Conservation (phyloP, 371 early-diverging fungal genomes). For the Apophysomyces trapeziformis region DNA sequence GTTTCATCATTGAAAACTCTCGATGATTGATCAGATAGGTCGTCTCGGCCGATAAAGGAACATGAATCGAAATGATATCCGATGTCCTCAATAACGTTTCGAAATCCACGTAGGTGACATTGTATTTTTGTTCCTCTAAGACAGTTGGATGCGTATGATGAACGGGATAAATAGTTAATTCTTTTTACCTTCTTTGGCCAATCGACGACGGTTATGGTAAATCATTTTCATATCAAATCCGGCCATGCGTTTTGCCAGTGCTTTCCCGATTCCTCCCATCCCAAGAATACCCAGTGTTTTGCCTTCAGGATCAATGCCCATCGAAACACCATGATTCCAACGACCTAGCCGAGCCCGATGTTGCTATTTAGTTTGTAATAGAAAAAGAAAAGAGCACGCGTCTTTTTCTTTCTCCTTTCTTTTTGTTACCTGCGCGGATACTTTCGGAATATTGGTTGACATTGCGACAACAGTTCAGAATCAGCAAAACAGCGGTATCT, state of each 20-base stretch:
- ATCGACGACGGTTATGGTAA: conserved; percentile 57
- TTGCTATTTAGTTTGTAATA: not conserved
- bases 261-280: conserved; percentile 66
- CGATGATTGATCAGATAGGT: conserved; percentile 49
- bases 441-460: conserved; percentile 45
- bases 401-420: not conserved
- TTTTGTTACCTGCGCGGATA: conserved; percentile 45
- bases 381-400: not conserved
- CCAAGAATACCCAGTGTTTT: conserved; percentile 62
- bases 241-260: conserved; percentile 60
- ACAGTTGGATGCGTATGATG: not conserved
- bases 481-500: conserved; percentile 55
- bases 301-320: conserved; percentile 57
- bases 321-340: conserved; percentile 46
- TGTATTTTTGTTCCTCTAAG: conserved; percentile 41
- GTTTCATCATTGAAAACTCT: conserved; percentile 58
- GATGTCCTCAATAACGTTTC: conserved; percentile 53
- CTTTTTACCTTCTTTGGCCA: conserved; percentile 34
- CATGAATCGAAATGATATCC: conserved; percentile 63
- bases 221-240: conserved; percentile 60
- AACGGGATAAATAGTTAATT: not conserved
- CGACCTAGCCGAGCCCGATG: conserved; percentile 24
- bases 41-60: conserved; percentile 57
- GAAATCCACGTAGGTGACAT: conserved; percentile 51
- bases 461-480: conserved; percentile 54